A percentile compares a stretch with the other conserved stretches of the same genome.
phyloP scores from a whole-genome alignment of 2,329 filamentous ascomycete genomes.

The Paecilomyces sp. region DNA sequence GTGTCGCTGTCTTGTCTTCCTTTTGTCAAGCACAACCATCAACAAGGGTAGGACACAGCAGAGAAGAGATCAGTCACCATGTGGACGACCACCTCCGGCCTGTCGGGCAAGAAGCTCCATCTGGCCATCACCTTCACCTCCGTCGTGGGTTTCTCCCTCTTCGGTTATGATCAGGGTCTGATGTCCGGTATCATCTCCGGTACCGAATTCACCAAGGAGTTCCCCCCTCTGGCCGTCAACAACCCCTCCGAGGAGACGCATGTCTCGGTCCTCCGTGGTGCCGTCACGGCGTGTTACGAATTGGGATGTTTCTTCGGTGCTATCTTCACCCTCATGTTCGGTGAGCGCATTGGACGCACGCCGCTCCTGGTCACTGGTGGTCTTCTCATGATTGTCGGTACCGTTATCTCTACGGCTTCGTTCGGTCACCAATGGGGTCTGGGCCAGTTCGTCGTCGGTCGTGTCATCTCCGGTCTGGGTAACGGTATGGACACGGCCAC shows the following conservation, averaged over 20 bases:
- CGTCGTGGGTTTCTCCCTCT: conserved; percentile 51
- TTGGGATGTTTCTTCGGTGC: conserved; percentile 37
- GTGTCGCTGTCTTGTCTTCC: too few relatives aligned
- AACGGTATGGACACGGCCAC: conserved; percentile 52
- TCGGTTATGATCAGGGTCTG: conserved; percentile 46
- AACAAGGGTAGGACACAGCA: too few relatives aligned
- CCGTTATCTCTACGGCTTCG: conserved; percentile 21
- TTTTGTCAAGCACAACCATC: too few relatives aligned
- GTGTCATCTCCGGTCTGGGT: conserved; percentile 47
- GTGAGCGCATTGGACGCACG: conserved; percentile 32
- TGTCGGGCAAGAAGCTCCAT: conserved; percentile 4
- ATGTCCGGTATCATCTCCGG: conserved; percentile 51
- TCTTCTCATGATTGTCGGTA: conserved; percentile 38
- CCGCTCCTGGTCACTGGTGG: conserved; percentile 52
- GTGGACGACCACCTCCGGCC: background rate
- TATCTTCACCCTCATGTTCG: conserved; percentile 28
- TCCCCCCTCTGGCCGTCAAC: too few relatives aligned
- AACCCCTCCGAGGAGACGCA: conserved; percentile 2
- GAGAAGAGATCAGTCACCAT: too few relatives aligned
- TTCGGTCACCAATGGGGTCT: conserved; percentile 10
- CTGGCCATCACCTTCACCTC: conserved; percentile 22
- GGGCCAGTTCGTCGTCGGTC: conserved; percentile 47
- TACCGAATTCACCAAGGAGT: conserved; percentile 38
- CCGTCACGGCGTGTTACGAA: conserved; percentile 44
- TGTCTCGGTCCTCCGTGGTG: conserved; percentile 40